Evolutionary conservation across 352 stramenopile genomes (phyloP).

Genomic region (Thraustotheca clavata): DNA sequence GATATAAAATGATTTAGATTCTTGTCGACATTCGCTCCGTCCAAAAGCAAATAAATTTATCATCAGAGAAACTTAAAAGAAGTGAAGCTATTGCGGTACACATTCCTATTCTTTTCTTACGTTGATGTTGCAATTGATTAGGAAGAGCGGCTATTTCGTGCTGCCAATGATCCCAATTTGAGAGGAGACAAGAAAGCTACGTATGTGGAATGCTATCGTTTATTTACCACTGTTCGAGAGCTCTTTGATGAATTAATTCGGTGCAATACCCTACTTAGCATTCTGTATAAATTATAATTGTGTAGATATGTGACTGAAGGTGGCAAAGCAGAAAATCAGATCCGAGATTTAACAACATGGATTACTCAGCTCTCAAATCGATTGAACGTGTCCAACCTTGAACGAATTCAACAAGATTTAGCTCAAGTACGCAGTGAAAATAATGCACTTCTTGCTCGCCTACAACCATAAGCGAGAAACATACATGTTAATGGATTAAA

Average conservation of each 20-base stretch:
- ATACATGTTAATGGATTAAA: not conserved
- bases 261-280: conserved; percentile 24
- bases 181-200: conserved; percentile 24
- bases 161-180: conserved; percentile 34
- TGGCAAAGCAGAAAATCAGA: conserved; percentile 67
- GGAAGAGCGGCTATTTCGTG: conserved; percentile 77
- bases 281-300: not conserved
- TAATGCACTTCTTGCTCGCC: conserved; percentile 36
- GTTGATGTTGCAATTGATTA: not conserved
- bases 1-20: conserved; percentile 27
- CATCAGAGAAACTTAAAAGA: conserved; percentile 71
- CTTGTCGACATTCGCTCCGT: conserved; percentile 64
- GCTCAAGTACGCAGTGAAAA: conserved; percentile 66
- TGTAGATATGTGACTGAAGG: conserved; percentile 33
- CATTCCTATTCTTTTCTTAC: not conserved
- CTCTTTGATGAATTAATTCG: conserved; percentile 77
- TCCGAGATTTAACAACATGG: conserved; percentile 75
- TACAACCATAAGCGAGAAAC: conserved; percentile 26
- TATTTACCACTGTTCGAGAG: conserved; percentile 72
- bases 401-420: conserved; percentile 65
- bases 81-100: conserved; percentile 51
- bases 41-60: conserved; percentile 72
- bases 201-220: conserved; percentile 79
- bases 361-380: conserved; percentile 69
- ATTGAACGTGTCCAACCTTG: conserved; percentile 55